Base-by-base conservation (phyloP, 192 early-diverging fungal species). In the Oehlia diaphana region DNA sequence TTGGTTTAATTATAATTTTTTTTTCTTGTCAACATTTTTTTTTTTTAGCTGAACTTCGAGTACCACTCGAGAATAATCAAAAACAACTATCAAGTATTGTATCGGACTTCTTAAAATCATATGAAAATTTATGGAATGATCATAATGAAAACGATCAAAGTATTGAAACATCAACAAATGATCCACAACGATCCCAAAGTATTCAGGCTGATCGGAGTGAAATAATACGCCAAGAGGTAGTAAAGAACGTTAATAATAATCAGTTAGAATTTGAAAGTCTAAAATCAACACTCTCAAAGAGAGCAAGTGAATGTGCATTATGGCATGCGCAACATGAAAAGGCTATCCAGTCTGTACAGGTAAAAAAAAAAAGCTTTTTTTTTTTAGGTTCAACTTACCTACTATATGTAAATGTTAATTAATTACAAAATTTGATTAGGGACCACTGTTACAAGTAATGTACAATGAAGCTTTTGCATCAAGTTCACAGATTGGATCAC, bases 251-350 rank as follows among this genome's bases (percentile, higher is more conserved):
- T 33, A 58, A 16, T 58, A 28, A 33, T 10, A 74, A 58, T 26
- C 47, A 74, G 31, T 31, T 76, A 63, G 74, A 63, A 26, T 23
- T 76, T n/a, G 74, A 63, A 39, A 63, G n/a, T 37, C 10, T 63
- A 5, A 76, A 76, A 76, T 42, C 74, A 21, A 37, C 62, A 5
- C 74, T 76, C 12, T 63, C 74, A 42, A 62, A 76, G 39, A 63
- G 74, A 76, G 74, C 74, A 21, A 61, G n/a, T 26, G 74, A 76
- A 76, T 76, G 74, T 64, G 35, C 74, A 63, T 63, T 76, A 63
- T 76, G 74, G 74, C 58, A 76, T 76, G 74, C 74, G 5, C 74
- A 76, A 76, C 74, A 76, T 23, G 74, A 76, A 12, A 76, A 76
- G 9, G 23, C 74, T 39, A 61, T 76, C 4, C 74, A 76, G 33